These are phyloP conservation scores for Ustilago trichophora DNA, from an alignment of 1,284 basidiomycete species.

Conservation along the genomic window DNA sequence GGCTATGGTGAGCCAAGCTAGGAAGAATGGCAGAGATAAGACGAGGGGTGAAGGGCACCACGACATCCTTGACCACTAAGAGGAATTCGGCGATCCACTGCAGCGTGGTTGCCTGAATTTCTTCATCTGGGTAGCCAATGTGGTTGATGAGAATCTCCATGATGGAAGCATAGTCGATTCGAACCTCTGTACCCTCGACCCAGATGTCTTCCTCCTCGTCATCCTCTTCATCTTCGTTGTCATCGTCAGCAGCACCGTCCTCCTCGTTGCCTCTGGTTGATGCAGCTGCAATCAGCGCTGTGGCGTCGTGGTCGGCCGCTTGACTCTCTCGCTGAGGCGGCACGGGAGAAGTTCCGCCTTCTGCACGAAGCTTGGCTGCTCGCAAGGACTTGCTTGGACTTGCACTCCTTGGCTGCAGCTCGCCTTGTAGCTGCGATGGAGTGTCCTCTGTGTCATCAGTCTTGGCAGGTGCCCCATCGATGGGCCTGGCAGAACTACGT, in stretches of 20 bases:
- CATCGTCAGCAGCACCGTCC: conserved; percentile 3
- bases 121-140: conserved; percentile 75
- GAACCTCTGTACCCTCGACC: conserved; percentile 91
- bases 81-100: conserved; percentile 93
- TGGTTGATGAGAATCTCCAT: conserved; percentile 94
- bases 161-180: conserved; percentile 88
- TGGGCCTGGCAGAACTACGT: not conserved
- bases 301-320: conserved; percentile 1
- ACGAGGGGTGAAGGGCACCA: conserved; percentile 92
- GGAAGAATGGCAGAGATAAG: conserved; percentile 91
- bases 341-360: conserved; percentile 22
- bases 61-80: conserved; percentile 85
- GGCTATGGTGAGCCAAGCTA: conserved; percentile 89
- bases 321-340: conserved; percentile 2
- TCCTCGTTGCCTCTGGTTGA: not conserved
- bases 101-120: conserved; percentile 70
- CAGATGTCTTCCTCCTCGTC: conserved; percentile 72
- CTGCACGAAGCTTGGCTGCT: conserved; percentile 6
- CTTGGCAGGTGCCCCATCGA: conserved; percentile 1
- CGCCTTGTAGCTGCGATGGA: conserved; percentile 56
- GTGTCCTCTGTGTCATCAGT: conserved; percentile 67
- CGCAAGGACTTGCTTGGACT: conserved; percentile 32
- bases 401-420: conserved; percentile 23
- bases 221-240: conserved; percentile 17
- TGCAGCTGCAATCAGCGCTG: not conserved